Conservation (phyloP, 805 yeast genomes). For the Starmerella stigmatis region DNA sequence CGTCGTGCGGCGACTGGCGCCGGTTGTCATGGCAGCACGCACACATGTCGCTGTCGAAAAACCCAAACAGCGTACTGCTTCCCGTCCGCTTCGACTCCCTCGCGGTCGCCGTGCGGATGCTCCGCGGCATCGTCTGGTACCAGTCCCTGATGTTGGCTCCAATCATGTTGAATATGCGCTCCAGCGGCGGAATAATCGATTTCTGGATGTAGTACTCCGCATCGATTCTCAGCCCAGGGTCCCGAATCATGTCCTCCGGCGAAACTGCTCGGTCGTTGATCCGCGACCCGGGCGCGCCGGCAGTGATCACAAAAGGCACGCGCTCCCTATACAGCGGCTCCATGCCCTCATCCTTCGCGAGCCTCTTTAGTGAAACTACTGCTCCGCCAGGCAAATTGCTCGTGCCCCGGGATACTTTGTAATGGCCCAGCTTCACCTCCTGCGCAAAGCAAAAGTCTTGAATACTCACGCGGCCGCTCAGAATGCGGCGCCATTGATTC, state of each 20-base stretch:
- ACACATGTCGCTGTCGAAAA: constrained; percentile 16
- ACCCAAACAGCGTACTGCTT: constrained; percentile 4
- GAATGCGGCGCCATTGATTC: constrained; percentile 56
- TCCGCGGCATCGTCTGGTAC: constrained; percentile 57
- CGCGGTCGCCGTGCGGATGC: constrained; percentile 1
- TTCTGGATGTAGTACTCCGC: constrained; percentile 75
- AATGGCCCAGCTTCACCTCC: constrained; percentile 76
- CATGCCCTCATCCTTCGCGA: constrained; percentile 54
- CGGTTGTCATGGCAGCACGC: constrained; percentile 15
- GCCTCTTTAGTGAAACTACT: constrained; percentile 52
- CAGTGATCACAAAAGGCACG: constrained; percentile 73
- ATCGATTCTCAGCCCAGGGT: constrained; percentile 45
- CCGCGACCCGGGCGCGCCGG: constrained; percentile 44
- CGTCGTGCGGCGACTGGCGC: constrained; percentile 1
- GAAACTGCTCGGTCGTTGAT: constrained; percentile 69
- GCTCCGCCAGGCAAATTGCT: constrained; percentile 80
- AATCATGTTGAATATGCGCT: constrained; percentile 64
- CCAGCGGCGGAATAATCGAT: constrained; percentile 81
- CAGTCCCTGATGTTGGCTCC: constrained; percentile 74
- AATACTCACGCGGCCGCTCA: constrained; percentile 51
- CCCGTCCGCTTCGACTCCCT: neutral
- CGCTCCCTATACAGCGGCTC: constrained; percentile 85
- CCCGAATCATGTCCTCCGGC: constrained; percentile 58
- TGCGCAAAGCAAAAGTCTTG: constrained; percentile 87
- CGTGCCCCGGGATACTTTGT: constrained; percentile 50